Base-by-base conservation (phyloP, 1,284 basidiomycete genomes). In the Naganishia cerealis region DNA sequence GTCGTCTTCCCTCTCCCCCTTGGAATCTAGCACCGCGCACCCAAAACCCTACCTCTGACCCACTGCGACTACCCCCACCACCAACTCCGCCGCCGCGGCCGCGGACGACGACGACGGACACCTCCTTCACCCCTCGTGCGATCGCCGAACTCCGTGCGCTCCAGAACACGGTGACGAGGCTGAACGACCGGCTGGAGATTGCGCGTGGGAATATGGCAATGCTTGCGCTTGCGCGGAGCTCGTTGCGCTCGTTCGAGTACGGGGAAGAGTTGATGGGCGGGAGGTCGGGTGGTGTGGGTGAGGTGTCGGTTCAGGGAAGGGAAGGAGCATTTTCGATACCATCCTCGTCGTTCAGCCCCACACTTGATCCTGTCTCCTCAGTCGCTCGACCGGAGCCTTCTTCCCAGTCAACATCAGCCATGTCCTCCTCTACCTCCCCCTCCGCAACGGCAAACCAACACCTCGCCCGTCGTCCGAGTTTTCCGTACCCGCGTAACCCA, bases 381-480 rank as follows among this genome's bases (percentile, higher is more conserved):
- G 40, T 43, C 8, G 65, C 38, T 33, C 29, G 2, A 2, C 29
- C 6, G 29, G 29, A 33, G 29, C n/a, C n/a, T 21, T 50, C 8
- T 50, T 24, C 24, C 46, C 7, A 1, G 46, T n/a, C n/a, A 50
- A 21, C 6, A 3, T 42, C 13, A 3, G 16, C 16, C 40, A 42
- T 42, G 13, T 2, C 9, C n/a, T 3, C 24, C 46, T 29, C 50
- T 7, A 40, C 18, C 43, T 33, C 33, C 40, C 6, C 21, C 55
- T 12, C 40, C 46, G 0, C 15, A 9, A 13, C 46, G 10, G 36
- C 39, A n/a, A 29, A 9, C 33, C 40, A 53, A 26, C 53, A 38
- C 3, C 39, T 57, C 9, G 48, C 66, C 5, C 48, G 69, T 29
- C 48, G 69, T 12, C 69, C 69, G 13, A 65, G 55, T 38, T 57